Base-by-base conservation (phyloP, 2,329 filamentous ascomycete species). In the Claviceps arundinis region DNA sequence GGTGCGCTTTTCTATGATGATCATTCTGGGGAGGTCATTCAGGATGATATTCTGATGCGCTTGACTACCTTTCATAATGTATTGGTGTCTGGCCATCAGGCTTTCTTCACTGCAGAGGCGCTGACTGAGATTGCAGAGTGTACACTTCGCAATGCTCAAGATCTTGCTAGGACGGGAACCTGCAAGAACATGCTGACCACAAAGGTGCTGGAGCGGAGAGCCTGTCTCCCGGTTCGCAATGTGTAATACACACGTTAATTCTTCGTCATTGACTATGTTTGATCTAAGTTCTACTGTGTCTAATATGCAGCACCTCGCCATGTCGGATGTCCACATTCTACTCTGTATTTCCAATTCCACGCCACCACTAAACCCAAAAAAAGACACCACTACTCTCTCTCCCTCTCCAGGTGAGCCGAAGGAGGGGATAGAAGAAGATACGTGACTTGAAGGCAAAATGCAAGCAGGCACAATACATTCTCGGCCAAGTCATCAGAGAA, bases 41-140 rank as follows among this genome's bases (percentile, higher is more conserved):
- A 84, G 48, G 82, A 86, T 60, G 81, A 85, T 58, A 70, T 76
- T 52, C 68, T 86, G 45, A 82, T 81, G 74, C 74, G 82, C 5
- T 65, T 86, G 56, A 78, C 82, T 66, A 84, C 81, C 0, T 85
- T 85, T 59, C 82, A 75, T 54, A 85, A 85, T 56, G 82, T 84
- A 3, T 63, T 86, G 45, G 68, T 86, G 54, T 82, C 76, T 56
- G 81, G 82, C 0, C 82, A 86, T 58, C 82, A 85, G 68, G 82
- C 79, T 1, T 86, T 85, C 66, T 82, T 86, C 59, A 85, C 82
- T 5, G 68, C 76, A 37, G 81, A 85, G 65, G 82, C 82, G 1
- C 65, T 86, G 48, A 68, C 69, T 7, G 80, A 84, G 65, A 86
- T 85, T 58, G 75, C 81, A 1, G 73, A 76, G 46, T 75, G 71